Percentiles rank a stretch among this genome's conserved stretches.
phyloP scores from a whole-genome alignment of 2,329 filamentous ascomycete genomes.

The Fusarium sp. region DNA sequence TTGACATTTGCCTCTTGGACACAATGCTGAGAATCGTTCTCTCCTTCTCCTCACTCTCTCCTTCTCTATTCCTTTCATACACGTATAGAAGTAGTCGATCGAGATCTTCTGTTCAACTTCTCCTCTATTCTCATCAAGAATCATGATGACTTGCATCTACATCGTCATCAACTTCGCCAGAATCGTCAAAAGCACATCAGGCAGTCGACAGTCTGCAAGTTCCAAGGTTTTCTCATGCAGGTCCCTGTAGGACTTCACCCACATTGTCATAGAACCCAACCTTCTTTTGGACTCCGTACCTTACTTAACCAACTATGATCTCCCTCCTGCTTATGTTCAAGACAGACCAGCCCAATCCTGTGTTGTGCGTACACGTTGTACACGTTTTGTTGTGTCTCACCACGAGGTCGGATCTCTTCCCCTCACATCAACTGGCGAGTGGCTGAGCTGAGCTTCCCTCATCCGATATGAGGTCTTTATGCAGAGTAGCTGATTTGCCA shows the following conservation, averaged over 20 bases:
- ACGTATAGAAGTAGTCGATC: background rate
- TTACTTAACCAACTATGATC: background rate
- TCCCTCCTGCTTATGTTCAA: background rate
- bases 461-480: conserved; percentile 1
- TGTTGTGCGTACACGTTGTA: background rate
- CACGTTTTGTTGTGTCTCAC: conserved; percentile 22
- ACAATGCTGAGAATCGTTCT: background rate
- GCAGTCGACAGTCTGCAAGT: background rate
- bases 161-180: background rate
- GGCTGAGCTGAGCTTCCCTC: conserved; percentile 13
- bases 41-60: background rate
- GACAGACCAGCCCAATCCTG: background rate
- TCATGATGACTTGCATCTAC: background rate
- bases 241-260: background rate
- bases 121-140: background rate
- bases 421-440: conserved; percentile 14
- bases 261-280: conserved; percentile 8
- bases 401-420: background rate
- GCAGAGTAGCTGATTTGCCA: conserved; percentile 1
- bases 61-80: background rate
- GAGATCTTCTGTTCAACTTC: background rate
- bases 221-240: conserved; percentile 14
- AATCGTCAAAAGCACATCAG: background rate
- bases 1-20: background rate
- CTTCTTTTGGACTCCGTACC: background rate